Evolutionary conservation across 345 rosid species (phyloP), one percentile per base, ranked within the genome.

Genomic region (Balakata baccata): DNA sequence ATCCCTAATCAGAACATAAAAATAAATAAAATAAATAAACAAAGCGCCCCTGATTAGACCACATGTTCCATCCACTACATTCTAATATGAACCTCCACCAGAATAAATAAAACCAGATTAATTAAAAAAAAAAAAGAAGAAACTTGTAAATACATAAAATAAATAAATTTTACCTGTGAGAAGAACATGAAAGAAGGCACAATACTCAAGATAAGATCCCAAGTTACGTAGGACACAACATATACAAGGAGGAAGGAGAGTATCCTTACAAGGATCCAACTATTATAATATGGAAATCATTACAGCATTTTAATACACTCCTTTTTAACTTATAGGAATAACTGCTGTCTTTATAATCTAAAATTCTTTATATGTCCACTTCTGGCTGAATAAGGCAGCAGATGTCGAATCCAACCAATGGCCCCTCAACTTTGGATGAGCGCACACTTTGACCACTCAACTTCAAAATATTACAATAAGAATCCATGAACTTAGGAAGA

Each of bases 1-100:
- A 92, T 59, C 98, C 98, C 98, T 90, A 77, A 74, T 71, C 72
- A 80, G 76, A 78, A 47, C 78, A 66, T 60, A 76, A 80, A 77
- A n/a, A 22, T 18, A n/a, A 16, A 18, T 12, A 6, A 3, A 18
- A 53, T 18, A 54, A n/a, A 54, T 37, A 49, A 75, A 47, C 18
- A 43, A 8, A 57, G 70, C 29, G 64, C 71, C 37, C 71, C 58
- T 23, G 52, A 60, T 72, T 25, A 78, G 52, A 68, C 6, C 45
- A 51, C 11, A 46, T 49, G 41, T 64, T 63, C 51, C 29, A 69
- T 16, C 8, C 16, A 29, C 45, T 39, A 41, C 71, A 68, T 50
- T 38, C 71, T 52, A 50, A 60, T 11, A 10, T 46, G 34, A 51
- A 45, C 43, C 29, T 60, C 67, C 50, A 25, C 54, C 47, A 59